A percentile compares a stretch with the other conserved stretches of the same genome.
Evolutionary conservation across 306 rosid genomes (phyloP).

Genomic region (Malus sylvestris): DNA sequence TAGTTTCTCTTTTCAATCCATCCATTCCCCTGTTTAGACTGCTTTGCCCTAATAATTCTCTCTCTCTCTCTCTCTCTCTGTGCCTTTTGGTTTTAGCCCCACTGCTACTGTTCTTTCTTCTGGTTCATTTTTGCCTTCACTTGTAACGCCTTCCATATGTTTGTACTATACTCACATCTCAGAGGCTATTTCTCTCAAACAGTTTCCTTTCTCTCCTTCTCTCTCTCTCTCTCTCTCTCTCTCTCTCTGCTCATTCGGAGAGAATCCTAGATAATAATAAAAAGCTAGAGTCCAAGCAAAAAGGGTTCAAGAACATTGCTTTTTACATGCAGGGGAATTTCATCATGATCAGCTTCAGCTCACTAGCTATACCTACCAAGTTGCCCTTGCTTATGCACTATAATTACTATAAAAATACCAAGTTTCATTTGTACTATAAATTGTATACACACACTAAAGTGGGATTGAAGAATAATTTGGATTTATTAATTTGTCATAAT

Average conservation of each 20-base stretch:
- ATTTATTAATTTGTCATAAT: constrained; percentile 10
- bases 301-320: constrained; percentile 37
- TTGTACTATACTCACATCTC: constrained; percentile 10
- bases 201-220: not conserved
- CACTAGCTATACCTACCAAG: not conserved
- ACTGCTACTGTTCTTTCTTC: constrained; percentile 17
- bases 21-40: constrained; percentile 4
- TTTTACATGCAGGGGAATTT: constrained; percentile 15
- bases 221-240: not conserved
- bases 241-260: constrained; percentile 24
- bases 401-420: constrained; percentile 17
- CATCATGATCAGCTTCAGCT: not conserved
- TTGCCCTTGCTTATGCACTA: constrained; percentile 18
- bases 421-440: not conserved
- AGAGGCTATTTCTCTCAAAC: constrained; percentile 13
- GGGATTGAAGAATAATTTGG: constrained; percentile 1
- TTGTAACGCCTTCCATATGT: constrained; percentile 17
- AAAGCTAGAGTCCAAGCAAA: constrained; percentile 46
- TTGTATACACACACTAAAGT: constrained; percentile 6
- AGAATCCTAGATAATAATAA: constrained; percentile 49
- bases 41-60: not conserved
- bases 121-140: constrained; percentile 27
- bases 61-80: too few species aligned
- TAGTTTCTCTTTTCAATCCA: constrained; percentile 22
- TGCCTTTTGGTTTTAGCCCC: not conserved